Base-by-base conservation (phyloP, 1,284 basidiomycete species). In the Porodaedalea pini region DNA sequence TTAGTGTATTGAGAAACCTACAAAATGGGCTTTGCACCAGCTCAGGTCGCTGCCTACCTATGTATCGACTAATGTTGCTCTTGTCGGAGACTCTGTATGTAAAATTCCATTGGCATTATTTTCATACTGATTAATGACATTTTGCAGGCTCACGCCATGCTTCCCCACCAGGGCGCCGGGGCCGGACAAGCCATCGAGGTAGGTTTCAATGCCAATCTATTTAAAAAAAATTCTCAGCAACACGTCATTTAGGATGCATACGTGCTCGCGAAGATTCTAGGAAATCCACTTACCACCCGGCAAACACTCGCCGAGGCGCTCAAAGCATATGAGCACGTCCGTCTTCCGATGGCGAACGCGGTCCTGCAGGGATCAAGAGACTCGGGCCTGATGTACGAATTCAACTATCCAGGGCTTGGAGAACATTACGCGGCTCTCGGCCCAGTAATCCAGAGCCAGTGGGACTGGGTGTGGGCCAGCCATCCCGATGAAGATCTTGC, bases 321-420 rank as follows among this genome's bases (percentile, higher is more conserved):
- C 21, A 61, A 67, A 59, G 73, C 70, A 29, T 75, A 73, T 53
- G 65, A 76, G 61, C 59, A 64, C 29, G 65, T 74, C 15, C 69
- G 74, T 5, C 64, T 71, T 7, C 71, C 73, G 4, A 64, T 69
- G 27, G 72, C 72, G 8, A 73, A 74, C 54, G 62, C 62, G 19
- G 71, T 76, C 13, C 60, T 73, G 13, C 45, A 53, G 27, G 68
- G 67, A 21, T 74, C 74, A 6, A 67, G 67, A 51, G 67, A 71
- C 51, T 70, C 73, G 8, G 75, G 73, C 5, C 63, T 61, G 59
- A 71, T 74, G 72, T 75, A 73, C 56, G 73, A 76, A 57, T 75
- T 75, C 56, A 66, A 73, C 45, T 52, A 47, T 37, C 68, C 69
- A 41, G 41, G 61, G 17, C 68, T 68, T 50, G 67, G 66, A 21